Evolutionary conservation across 75 land plant species (phyloP).

Genomic region (Pinus taeda): DNA sequence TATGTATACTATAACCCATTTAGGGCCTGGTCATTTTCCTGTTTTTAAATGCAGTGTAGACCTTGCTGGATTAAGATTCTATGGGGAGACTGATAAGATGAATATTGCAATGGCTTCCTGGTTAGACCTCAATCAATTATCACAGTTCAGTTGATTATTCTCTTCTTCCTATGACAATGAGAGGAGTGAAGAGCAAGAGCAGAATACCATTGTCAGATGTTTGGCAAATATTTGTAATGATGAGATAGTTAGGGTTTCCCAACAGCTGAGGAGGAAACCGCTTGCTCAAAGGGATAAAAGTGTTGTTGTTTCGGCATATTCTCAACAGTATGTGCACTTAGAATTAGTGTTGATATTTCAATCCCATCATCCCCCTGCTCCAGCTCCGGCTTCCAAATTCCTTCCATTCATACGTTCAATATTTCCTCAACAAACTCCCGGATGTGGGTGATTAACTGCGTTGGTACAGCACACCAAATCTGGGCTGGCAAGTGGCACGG

Average conservation of each 20-base stretch:
- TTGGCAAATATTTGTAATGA: constrained; percentile 27
- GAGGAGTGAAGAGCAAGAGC: constrained; percentile 54
- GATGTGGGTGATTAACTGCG: no score
- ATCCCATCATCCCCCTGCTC: constrained; percentile 12
- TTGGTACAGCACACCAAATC: no score
- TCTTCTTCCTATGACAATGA: constrained; percentile 27
- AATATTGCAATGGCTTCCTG: constrained; percentile 54
- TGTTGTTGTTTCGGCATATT: constrained; percentile 14
- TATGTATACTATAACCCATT: constrained; percentile 25
- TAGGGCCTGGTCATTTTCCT: constrained; percentile 34
- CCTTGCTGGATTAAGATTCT: constrained; percentile 37
- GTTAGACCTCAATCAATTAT: constrained; percentile 28
- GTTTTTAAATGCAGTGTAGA: constrained; percentile 41
- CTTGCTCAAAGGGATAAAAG: constrained; percentile 10
- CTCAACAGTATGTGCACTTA: constrained; percentile 11
- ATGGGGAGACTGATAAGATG: constrained; percentile 36
- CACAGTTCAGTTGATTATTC: constrained; percentile 16
- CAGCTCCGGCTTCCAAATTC: constrained; percentile 10
- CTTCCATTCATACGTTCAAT: constrained; percentile 23
- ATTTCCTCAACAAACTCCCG: no score
- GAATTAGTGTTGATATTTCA: not conserved
- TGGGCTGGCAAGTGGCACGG: no score
- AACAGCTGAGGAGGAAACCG: constrained; percentile 11
- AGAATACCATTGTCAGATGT: constrained; percentile 47
- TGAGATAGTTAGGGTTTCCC: not conserved